A percentile compares a stretch with the other conserved stretches of the same genome.
Conservation (phyloP, 116 monocot genomes). For the Posidonia oceanica region DNA sequence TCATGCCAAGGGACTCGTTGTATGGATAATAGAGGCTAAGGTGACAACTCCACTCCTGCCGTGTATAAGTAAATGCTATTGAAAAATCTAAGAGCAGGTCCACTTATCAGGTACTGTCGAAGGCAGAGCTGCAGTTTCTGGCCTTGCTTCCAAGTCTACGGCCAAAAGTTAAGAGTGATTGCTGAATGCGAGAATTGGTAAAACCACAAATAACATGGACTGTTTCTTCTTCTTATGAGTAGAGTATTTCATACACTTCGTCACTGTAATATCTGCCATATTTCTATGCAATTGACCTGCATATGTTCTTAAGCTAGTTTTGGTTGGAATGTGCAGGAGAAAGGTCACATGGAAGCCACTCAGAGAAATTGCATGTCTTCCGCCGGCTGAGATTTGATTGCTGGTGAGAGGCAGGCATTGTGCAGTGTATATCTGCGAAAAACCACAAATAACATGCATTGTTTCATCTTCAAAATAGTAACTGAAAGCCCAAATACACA, state of each 20-base stretch:
- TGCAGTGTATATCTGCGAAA: no score
- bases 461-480: no score
- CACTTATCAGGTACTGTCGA: slow-evolving; percentile 55
- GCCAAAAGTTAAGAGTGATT: slow-evolving; percentile 76
- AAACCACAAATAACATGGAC: not conserved
- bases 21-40: slow-evolving; percentile 88
- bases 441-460: no score
- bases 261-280: no score
- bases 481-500: no score
- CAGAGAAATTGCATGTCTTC: slow-evolving; percentile 61
- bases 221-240: not conserved
- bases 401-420: no score
- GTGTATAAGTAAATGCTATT: no score
- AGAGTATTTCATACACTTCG: no score
- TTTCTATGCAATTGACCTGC: no score
- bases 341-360: slow-evolving; percentile 79
- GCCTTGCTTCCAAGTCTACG: slow-evolving; percentile 73
- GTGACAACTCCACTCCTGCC: slow-evolving; percentile 12
- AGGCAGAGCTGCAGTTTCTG: slow-evolving; percentile 85
- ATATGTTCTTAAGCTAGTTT: not conserved
- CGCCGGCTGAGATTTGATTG: slow-evolving; percentile 16
- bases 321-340: slow-evolving; percentile 40
- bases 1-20: slow-evolving; percentile 63
- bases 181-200: slow-evolving; percentile 94
- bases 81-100: no score